These are phyloP conservation scores for Diaporthe vexans DNA, from an alignment of 2,329 filamentous ascomycete species.

Conservation along the genomic window DNA sequence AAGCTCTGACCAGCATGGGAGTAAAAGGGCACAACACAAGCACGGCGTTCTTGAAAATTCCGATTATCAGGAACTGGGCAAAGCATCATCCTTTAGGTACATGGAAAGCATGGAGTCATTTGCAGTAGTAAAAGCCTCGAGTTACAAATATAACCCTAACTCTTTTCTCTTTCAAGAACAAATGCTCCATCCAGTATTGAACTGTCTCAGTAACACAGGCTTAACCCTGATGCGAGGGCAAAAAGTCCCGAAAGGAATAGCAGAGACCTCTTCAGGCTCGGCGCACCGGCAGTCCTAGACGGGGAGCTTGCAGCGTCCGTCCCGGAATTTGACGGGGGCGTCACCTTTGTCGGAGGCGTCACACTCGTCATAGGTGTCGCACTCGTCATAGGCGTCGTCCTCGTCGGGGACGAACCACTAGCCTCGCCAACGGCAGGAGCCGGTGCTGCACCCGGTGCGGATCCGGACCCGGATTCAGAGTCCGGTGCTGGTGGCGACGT, in stretches of 20 bases:
- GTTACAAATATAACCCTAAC: not conserved
- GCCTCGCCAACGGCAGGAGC: not conserved
- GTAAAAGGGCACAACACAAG: not conserved
- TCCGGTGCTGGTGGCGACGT: not conserved
- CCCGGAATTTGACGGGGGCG: not conserved
- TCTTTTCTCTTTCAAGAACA: not conserved
- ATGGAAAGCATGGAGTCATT: not conserved
- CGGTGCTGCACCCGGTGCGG: not conserved
- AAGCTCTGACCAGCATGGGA: not conserved
- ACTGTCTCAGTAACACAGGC: not conserved
- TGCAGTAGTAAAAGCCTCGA: not conserved
- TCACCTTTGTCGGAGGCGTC: not conserved
- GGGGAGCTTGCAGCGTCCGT: slow-evolving; percentile 13
- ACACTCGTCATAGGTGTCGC: not conserved
- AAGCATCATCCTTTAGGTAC: not conserved
- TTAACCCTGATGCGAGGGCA: not conserved
- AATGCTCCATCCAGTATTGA: not conserved
- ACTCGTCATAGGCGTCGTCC: not conserved
- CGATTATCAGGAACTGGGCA: not conserved
- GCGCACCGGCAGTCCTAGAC: slow-evolving; percentile 26
- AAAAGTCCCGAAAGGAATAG: not conserved
- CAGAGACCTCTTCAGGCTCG: slow-evolving; percentile 18
- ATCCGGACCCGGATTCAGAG: not conserved
- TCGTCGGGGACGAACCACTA: not conserved
- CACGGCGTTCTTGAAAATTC: not conserved